Evolutionary conservation across 1,139 yeast genomes (phyloP), one percentile per base, ranked within the genome.

Genomic region (Nakaseomyces delphensis): DNA sequence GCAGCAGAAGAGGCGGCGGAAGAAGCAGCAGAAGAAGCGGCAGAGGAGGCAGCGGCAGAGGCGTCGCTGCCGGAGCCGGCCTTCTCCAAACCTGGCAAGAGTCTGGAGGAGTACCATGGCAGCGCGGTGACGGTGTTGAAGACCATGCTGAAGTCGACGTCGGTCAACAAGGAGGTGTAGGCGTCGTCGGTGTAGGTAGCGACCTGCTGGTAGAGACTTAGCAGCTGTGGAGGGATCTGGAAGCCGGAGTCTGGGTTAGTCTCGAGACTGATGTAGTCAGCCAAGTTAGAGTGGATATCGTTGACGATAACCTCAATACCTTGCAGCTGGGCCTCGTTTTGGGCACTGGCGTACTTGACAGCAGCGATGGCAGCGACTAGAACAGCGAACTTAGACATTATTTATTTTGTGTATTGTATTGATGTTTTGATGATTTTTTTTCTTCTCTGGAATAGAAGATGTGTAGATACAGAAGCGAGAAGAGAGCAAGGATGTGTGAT

Each of bases 51-150:
- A 25, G 43, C 31, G 27, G 44, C 31, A 43, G 55, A 48, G 46
- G 60, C 50, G 10, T 48, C 52, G 30, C n/a, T n/a, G n/a, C n/a
- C n/a, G n/a, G n/a, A n/a, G n/a, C 48, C 52, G 27, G 48, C 47
- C 24, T 59, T 57, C 27, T 50, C 59, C 31, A 65, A 49, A 38
- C 49, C 48, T 15, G 58, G 56, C 13, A 42, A 49, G 39, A 63
- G 48, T 63, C 73, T 66, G 30, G 64, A 48, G 7, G 67, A 59
- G 54, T 67, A 68, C 73, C 73, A 68, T 53, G 72, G 71, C 42
- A 69, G 56, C 29, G 55, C 62, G 28, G 69, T 60, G 19, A 63
- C 66, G 45, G 66, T 65, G 16, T 59, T 45, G n/a, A 63, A 52
- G 30, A 60, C 56, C 8, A 53, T 59, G 38, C 52, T 33, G 43